A percentile compares a stretch with the other conserved stretches of the same genome.
Conservation (phyloP, 306 rosid genomes). For the Ammopiptanthus mongolicus region DNA sequence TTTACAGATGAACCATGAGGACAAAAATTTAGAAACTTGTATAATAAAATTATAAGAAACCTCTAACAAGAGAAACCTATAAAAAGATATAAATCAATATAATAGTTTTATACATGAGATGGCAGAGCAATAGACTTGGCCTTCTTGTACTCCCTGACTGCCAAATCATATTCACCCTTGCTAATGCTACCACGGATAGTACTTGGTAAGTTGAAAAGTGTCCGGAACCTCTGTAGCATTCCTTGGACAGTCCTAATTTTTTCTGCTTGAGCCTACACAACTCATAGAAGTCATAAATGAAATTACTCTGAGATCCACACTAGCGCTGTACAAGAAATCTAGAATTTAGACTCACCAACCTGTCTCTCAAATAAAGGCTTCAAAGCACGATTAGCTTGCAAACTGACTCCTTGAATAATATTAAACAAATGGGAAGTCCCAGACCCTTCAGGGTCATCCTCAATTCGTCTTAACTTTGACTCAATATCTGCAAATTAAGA, state of each 20-base stretch:
- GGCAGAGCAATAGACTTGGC: slow-evolving; percentile 96
- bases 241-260: slow-evolving; percentile 98
- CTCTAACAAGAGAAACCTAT: slow-evolving; percentile 9
- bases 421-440: slow-evolving; percentile 86
- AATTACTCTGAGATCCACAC: slow-evolving; percentile 27
- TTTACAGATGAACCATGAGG: background rate
- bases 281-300: slow-evolving; percentile 18
- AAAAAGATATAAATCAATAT: slow-evolving; percentile 20
- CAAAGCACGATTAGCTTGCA: slow-evolving; percentile 87
- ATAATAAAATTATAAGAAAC: slow-evolving; percentile 16
- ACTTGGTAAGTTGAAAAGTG: slow-evolving; percentile 92
- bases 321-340: slow-evolving; percentile 11
- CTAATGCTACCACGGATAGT: slow-evolving; percentile 90
- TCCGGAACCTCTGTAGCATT: slow-evolving; percentile 97
- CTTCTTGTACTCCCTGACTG: slow-evolving; percentile 99
- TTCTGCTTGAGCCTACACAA: slow-evolving; percentile 90
- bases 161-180: slow-evolving; percentile 97
- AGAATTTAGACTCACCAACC: slow-evolving; percentile 49
- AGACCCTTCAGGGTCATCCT: slow-evolving; percentile 97
- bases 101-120: slow-evolving; percentile 64
- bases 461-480: slow-evolving; percentile 87
- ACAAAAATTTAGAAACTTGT: background rate
- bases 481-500: slow-evolving; percentile 64
- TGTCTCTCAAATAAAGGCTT: slow-evolving; percentile 95
- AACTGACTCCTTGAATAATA: slow-evolving; percentile 82